Conservation (phyloP, 768 basidiomycete species). For the Amanita fuliginea region DNA sequence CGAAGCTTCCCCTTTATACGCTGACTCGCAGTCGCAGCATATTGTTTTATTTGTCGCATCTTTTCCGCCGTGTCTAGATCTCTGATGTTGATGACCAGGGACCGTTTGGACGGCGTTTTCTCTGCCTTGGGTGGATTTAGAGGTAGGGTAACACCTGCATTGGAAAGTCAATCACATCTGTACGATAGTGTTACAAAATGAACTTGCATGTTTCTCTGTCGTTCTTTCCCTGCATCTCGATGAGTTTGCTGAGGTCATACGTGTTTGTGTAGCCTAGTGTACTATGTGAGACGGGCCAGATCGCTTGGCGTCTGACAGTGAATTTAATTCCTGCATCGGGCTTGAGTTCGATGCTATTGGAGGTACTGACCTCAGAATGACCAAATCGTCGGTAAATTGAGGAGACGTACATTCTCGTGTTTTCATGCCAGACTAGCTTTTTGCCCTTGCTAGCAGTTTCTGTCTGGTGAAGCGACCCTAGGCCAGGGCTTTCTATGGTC, state of each 20-base stretch:
- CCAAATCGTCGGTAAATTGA: not conserved
- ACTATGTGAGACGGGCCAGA: not conserved
- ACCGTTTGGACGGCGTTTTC: not conserved
- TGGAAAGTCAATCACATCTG: not conserved
- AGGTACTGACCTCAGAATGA: not conserved
- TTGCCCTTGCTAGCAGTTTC: not conserved
- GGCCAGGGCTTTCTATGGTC: slow-evolving; percentile 3
- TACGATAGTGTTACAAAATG: not conserved
- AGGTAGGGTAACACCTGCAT: not conserved
- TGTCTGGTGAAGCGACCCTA: slow-evolving; percentile 4
- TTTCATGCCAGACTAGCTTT: slow-evolving; percentile 4
- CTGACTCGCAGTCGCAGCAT: not conserved
- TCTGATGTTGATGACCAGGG: slow-evolving; percentile 5
- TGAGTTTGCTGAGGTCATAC: slow-evolving; percentile 4
- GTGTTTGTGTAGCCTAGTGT: slow-evolving; percentile 2
- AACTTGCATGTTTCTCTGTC: slow-evolving; percentile 4
- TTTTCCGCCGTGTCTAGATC: slow-evolving; percentile 4
- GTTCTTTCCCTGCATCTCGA: slow-evolving; percentile 7
- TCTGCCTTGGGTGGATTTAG: not conserved
- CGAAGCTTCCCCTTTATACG: not conserved
- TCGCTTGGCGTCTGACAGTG: not conserved
- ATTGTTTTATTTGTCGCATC: slow-evolving; percentile 1
- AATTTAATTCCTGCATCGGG: slow-evolving; percentile 2
- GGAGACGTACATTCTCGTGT: slow-evolving; percentile 1
- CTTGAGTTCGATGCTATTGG: not conserved